Conservation (phyloP, 2,329 filamentous ascomycete species). For the Diatrype stigma region DNA sequence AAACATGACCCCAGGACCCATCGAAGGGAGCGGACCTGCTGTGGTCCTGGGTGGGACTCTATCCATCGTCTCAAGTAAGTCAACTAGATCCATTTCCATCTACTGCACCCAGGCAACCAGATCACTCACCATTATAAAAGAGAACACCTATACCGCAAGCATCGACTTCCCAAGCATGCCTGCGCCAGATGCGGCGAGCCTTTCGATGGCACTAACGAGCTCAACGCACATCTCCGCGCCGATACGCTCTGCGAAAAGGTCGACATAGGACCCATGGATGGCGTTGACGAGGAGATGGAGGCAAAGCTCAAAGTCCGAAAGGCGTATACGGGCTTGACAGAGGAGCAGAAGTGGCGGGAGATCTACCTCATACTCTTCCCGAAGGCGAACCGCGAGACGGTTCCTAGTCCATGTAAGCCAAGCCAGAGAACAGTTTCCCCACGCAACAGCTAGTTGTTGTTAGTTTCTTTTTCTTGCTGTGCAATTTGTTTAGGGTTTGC, state of each 20-base stretch:
- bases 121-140: constrained; percentile 9
- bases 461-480: too few species aligned
- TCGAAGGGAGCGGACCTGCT: constrained; percentile 17
- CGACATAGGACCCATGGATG: constrained; percentile 16
- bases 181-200: constrained; percentile 22
- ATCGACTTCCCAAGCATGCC: constrained; percentile 22
- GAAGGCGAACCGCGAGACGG: constrained; percentile 18
- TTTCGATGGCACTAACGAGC: constrained; percentile 19
- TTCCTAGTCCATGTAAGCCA: constrained; percentile 27
- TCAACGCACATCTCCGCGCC: constrained; percentile 23
- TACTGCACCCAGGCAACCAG: neutral
- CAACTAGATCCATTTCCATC: too few species aligned
- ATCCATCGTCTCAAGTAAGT: constrained; percentile 28
- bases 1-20: constrained; percentile 28
- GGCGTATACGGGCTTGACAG: constrained; percentile 19
- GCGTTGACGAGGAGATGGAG: constrained; percentile 25
- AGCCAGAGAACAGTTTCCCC: too few species aligned
- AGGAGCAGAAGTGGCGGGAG: constrained; percentile 26
- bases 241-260: constrained; percentile 23
- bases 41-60: constrained; percentile 22
- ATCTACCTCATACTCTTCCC: constrained; percentile 29
- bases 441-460: too few species aligned
- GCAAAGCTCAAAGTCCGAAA: constrained; percentile 23
- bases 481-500: too few species aligned
- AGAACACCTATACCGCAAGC: constrained; percentile 26